phyloP scores from a whole-genome alignment of 352 stramenopile species.

The Phytophthora cactorum region DNA sequence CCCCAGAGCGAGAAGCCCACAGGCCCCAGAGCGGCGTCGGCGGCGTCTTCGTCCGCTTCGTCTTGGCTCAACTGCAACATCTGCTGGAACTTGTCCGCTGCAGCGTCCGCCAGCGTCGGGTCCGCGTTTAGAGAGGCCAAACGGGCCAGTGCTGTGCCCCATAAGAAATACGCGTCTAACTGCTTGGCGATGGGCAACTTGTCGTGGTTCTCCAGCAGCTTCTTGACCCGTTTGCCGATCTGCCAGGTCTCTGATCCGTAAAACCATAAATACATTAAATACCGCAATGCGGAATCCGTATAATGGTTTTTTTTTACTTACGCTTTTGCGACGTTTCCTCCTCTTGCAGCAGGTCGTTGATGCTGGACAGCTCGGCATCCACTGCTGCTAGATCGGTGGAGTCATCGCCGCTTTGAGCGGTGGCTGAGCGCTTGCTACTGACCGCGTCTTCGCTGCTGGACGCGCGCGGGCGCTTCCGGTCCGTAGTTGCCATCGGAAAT shows the following conservation, averaged over 20 bases:
- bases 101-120: constrained; percentile 69
- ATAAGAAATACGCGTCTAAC: constrained; percentile 82
- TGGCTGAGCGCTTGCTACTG: constrained; percentile 5
- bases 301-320: constrained; percentile 18
- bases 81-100: constrained; percentile 84
- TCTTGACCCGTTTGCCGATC: constrained; percentile 87
- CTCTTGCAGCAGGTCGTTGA: constrained; percentile 69
- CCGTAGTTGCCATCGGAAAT: constrained; percentile 15
- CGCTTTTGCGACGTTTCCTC: constrained; percentile 71
- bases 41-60: constrained; percentile 32
- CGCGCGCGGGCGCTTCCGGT: constrained; percentile 19
- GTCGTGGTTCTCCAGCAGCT: constrained; percentile 69
- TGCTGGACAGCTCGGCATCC: constrained; percentile 46
- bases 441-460: constrained; percentile 2
- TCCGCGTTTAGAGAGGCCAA: constrained; percentile 82
- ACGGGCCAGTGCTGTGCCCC: constrained; percentile 76
- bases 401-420: neutral
- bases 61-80: constrained; percentile 52
- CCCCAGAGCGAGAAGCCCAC: constrained; percentile 84
- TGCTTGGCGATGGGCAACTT: constrained; percentile 56
- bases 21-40: constrained; percentile 69
- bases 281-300: constrained; percentile 1
- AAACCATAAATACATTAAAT: constrained; percentile 8
- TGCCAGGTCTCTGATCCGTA: constrained; percentile 74
- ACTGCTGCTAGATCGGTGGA: constrained; percentile 3